phyloP scores from a whole-genome alignment of 768 basidiomycete species.

The Cubamyces sp. region DNA sequence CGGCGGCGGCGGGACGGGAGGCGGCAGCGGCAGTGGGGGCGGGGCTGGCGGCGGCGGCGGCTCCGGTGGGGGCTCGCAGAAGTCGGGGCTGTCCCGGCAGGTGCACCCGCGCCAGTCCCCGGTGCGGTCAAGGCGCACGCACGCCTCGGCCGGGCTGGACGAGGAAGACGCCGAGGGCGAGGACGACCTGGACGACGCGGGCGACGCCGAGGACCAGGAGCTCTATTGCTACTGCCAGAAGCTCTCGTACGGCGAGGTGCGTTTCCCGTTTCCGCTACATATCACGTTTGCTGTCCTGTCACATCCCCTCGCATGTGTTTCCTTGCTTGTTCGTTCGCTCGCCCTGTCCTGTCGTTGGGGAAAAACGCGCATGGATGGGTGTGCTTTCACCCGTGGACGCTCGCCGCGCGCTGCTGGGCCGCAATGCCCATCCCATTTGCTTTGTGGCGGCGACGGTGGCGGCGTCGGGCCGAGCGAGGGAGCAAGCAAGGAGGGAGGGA shows the following conservation, averaged over 20 bases:
- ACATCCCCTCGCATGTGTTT: background rate
- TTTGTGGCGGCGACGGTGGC: background rate
- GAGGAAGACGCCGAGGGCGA: conserved; percentile 43
- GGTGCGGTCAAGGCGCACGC: conserved; percentile 29
- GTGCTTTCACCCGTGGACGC: too few relatives aligned
- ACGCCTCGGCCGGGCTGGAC: conserved; percentile 30
- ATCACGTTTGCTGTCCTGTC: background rate
- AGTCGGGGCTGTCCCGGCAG: conserved; percentile 36
- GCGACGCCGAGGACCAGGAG: conserved; percentile 59
- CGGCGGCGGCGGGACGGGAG: conserved; percentile 8
- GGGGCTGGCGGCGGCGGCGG: conserved; percentile 18
- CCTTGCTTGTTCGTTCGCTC: too few relatives aligned
- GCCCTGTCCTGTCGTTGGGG: too few relatives aligned
- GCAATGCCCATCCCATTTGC: too few relatives aligned
- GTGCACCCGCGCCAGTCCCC: conserved; percentile 32
- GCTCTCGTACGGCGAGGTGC: conserved; percentile 61
- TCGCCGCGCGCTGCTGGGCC: too few relatives aligned
- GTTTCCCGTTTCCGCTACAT: conserved; percentile 15
- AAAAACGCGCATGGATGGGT: too few relatives aligned
- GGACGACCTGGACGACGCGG: conserved; percentile 40
- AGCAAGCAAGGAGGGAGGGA: too few relatives aligned
- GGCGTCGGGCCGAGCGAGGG: background rate
- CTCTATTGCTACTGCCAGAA: conserved; percentile 68
- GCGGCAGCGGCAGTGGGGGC: conserved; percentile 21
- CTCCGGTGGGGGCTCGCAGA: conserved; percentile 26